phyloP scores from a whole-genome alignment of 495 filamentous ascomycete species.

The Viridothelium virens region DNA sequence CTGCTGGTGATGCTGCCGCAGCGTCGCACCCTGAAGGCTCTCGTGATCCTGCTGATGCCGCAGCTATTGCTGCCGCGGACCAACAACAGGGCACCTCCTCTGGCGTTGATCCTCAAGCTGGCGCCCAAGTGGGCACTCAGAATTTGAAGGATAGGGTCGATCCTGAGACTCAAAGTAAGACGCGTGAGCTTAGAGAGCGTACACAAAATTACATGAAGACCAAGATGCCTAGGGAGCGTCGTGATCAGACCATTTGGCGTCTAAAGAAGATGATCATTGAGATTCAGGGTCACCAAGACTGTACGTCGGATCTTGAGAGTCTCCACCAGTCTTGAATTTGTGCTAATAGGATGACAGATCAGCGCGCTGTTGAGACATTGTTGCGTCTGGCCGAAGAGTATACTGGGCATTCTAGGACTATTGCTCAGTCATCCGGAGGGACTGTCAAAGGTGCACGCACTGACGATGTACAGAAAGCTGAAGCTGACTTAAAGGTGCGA shows the following conservation, averaged over 20 bases:
- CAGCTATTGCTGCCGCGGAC: slow-evolving; percentile 40
- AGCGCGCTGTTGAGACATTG: slow-evolving; percentile 78
- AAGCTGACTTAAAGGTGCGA: slow-evolving; percentile 70
- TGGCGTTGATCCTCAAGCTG: slow-evolving; percentile 49
- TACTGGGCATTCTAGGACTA: slow-evolving; percentile 58
- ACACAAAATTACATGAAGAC: slow-evolving; percentile 64
- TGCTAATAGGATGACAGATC: slow-evolving; percentile 44
- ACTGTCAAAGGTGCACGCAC: slow-evolving; percentile 64
- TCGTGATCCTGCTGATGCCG: slow-evolving; percentile 44
- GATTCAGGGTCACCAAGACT: slow-evolving; percentile 88
- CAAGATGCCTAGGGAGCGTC: slow-evolving; percentile 89
- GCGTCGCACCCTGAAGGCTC: slow-evolving; percentile 44
- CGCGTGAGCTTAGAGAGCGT: slow-evolving; percentile 30
- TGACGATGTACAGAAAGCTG: slow-evolving; percentile 55
- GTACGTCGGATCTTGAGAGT: slow-evolving; percentile 37
- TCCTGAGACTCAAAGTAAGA: slow-evolving; percentile 41
- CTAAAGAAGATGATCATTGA: slow-evolving; percentile 98
- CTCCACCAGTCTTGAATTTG: not conserved
- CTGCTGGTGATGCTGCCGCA: slow-evolving; percentile 49
- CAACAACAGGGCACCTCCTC: slow-evolving; percentile 39
- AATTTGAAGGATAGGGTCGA: slow-evolving; percentile 46
- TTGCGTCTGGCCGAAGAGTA: slow-evolving; percentile 81
- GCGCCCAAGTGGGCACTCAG: slow-evolving; percentile 42
- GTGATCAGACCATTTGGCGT: slow-evolving; percentile 85
- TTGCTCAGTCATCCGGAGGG: slow-evolving; percentile 54